Base-by-base conservation (phyloP, 345 rosid genomes). In the Rhizophora apiculata region DNA sequence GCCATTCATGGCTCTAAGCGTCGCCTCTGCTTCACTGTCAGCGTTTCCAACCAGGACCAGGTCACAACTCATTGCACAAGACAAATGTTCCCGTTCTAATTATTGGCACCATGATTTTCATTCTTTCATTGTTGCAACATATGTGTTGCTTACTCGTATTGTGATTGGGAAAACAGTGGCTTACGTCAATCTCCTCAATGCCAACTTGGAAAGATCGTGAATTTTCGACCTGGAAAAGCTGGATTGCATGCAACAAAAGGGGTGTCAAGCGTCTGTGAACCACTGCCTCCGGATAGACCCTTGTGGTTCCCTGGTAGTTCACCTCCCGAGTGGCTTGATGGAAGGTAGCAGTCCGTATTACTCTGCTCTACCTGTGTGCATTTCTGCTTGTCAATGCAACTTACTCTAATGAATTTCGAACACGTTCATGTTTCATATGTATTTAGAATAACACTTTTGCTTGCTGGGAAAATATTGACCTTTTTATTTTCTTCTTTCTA, bases 201-300 rank as follows among this genome's bases (percentile, higher is more conserved):
- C 20, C 32, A 65, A 3, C 29, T 54, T 0, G 65, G 73, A 51
- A 73, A 68, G 48, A 18, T 59, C 22, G 59, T 46, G 49, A 71
- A 60, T 39, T 57, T 49, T 55, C 43, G 65, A 31, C 0, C 56
- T 6, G 65, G 54, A 48, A 68, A 67, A 62, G 65, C 64, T 5
- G 60, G 75, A 10, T 51, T 78, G 64, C 81, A 82, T 67, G 97
- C 97, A 60, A 81, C 87, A 1, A 93, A 91, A 85, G 96, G 87
- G 53, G 92, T 85, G 2, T 91, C 98, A 10, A 88, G 92, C 76
- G 85, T 87, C 8, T 93, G 98, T 67, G 87, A 83, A 64, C 98
- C 98, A 11, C 96, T 93, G 66, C 94, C 98, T 76, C 98, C 98
- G 0, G 96, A 93, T 74, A 82, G 98, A 57, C 98, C 98, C 6